Conservation (phyloP, 108 stramenopile species). For the Schizochytrium sp. region DNA sequence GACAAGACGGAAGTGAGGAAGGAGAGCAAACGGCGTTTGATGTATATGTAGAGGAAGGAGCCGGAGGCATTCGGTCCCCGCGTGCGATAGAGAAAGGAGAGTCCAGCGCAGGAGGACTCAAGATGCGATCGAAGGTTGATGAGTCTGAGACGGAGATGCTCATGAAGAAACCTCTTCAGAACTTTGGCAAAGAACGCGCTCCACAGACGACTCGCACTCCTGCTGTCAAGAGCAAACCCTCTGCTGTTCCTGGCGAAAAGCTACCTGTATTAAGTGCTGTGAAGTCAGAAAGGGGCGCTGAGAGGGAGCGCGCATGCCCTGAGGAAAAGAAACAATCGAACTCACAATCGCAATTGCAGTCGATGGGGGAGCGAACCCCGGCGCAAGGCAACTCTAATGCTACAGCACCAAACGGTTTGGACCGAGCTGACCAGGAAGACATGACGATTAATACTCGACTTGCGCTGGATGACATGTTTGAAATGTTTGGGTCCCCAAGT, state of each 20-base stretch:
- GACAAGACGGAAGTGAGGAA: background rate
- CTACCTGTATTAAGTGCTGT: background rate
- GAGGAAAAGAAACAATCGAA: too few species aligned
- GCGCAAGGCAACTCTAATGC: too few species aligned
- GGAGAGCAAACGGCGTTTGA: background rate
- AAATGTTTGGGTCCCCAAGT: constrained; percentile 64
- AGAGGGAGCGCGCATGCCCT: background rate
- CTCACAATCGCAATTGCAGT: too few species aligned
- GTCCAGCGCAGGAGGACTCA: background rate
- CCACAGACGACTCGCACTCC: constrained; percentile 2
- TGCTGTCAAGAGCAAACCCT: background rate
- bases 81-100: background rate
- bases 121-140: background rate
- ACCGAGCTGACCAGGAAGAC: constrained; percentile 49
- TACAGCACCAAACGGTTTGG: background rate
- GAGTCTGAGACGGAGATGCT: constrained; percentile 22
- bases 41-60: background rate
- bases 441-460: constrained; percentile 67
- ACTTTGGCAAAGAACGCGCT: background rate
- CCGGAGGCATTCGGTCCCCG: constrained; percentile 16
- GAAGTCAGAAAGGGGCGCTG: background rate
- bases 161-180: constrained; percentile 59
- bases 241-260: too few species aligned
- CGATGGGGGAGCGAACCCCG: too few species aligned
- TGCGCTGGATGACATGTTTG: constrained; percentile 49